Percentiles rank a stretch among this genome's conserved stretches.
phyloP scores from a whole-genome alignment of 331 rosid species.

The Phaseolus coccineus region DNA sequence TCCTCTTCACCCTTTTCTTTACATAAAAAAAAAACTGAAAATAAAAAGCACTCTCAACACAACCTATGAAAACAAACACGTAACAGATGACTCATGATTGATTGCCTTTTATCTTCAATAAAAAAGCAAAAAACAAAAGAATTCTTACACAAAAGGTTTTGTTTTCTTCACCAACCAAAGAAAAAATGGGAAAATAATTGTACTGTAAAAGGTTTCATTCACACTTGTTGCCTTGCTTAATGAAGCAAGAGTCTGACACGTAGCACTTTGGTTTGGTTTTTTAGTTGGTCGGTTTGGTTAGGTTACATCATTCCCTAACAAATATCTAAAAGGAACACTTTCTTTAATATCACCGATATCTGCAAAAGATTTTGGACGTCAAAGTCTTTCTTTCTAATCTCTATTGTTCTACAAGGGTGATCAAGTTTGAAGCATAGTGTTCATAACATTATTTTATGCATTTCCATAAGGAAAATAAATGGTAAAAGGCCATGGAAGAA shows the following conservation, averaged over 20 bases:
- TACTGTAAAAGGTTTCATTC: not conserved
- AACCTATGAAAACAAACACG: conserved; percentile 13
- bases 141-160: not conserved
- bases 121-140: not conserved
- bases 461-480: not conserved
- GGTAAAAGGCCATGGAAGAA: conserved; percentile 3
- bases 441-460: not conserved
- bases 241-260: conserved; percentile 41
- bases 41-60: not conserved
- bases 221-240: conserved; percentile 20
- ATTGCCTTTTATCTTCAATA: not conserved
- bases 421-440: not conserved
- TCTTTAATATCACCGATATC: not conserved
- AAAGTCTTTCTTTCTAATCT: conserved; percentile 13
- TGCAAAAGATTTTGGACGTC: conserved; percentile 5
- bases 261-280: not conserved
- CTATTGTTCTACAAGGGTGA: not conserved
- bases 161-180: conserved; percentile 34
- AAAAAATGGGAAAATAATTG: not conserved
- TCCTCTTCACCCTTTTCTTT: not conserved
- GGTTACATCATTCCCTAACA: conserved; percentile 42
- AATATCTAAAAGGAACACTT: conserved; percentile 39
- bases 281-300: conserved; percentile 29
- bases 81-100: not conserved
- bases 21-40: not conserved